Evolutionary conservation across 2,329 filamentous ascomycete species (phyloP).

Genomic region (Monosporascus ibericus): DNA sequence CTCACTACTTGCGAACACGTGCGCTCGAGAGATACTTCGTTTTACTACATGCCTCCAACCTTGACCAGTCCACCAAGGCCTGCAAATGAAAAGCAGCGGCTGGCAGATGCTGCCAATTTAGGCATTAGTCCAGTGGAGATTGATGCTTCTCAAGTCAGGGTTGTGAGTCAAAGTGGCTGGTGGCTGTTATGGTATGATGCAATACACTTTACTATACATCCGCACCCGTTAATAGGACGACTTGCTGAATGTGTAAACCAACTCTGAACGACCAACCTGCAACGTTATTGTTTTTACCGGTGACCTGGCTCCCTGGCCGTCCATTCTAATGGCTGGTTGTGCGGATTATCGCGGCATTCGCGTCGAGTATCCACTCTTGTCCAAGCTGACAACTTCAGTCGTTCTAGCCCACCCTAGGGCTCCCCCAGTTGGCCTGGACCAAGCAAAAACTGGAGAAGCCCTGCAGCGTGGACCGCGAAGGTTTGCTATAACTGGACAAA

Average conservation of each 20-base stretch:
- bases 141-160: too few species aligned
- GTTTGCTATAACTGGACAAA: not conserved
- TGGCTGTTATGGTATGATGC: too few species aligned
- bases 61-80: too few species aligned
- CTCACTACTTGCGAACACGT: not conserved
- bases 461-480: not conserved
- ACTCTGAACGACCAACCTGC: not conserved
- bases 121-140: too few species aligned
- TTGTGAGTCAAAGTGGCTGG: too few species aligned
- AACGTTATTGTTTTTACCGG: not conserved
- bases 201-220: too few species aligned
- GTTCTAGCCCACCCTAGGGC: not conserved
- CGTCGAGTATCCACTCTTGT: not conserved
- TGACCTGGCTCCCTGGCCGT: not conserved
- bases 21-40: too few species aligned
- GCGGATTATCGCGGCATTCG: not conserved
- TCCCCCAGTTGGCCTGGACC: not conserved
- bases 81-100: too few species aligned
- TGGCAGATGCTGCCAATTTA: too few species aligned
- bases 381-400: not conserved
- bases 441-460: not conserved
- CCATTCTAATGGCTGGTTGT: not conserved
- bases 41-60: too few species aligned
- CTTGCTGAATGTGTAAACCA: too few species aligned
- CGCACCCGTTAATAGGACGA: too few species aligned